Evolutionary conservation across 1,284 basidiomycete genomes (phyloP).

Genomic region (Testicularia cyperi): DNA sequence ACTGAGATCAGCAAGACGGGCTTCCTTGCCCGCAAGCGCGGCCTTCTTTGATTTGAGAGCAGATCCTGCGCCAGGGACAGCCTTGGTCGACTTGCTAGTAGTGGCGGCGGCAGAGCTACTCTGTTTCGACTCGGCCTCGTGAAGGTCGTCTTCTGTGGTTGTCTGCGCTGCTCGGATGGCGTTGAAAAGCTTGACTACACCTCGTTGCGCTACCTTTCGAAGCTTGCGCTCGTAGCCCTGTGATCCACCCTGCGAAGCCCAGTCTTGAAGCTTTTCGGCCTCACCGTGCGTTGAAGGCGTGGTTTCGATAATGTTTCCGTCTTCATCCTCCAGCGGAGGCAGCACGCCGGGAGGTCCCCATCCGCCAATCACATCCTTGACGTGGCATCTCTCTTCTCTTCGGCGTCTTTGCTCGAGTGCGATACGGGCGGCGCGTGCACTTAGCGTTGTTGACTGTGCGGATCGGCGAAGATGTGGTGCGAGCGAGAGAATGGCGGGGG

Average conservation of each 20-base stretch:
- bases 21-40: constrained; percentile 46
- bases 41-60: constrained; percentile 31
- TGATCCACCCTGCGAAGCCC: constrained; percentile 43
- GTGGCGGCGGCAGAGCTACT: constrained; percentile 4
- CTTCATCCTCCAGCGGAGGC: constrained; percentile 30
- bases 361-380: constrained; percentile 56
- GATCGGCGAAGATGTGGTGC: constrained; percentile 53
- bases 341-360: constrained; percentile 56
- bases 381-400: constrained; percentile 50
- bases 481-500: constrained; percentile 54
- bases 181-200: constrained; percentile 60
- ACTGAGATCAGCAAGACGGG: constrained; percentile 50
- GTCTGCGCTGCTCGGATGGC: constrained; percentile 57
- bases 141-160: constrained; percentile 48
- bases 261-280: constrained; percentile 19
- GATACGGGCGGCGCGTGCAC: constrained; percentile 52
- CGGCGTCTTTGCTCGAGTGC: constrained; percentile 48
- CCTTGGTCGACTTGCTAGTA: background rate
- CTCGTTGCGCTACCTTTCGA: constrained; percentile 56
- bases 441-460: constrained; percentile 44
- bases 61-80: background rate
- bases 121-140: constrained; percentile 33
- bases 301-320: constrained; percentile 33
- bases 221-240: constrained; percentile 51
- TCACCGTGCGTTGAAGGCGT: constrained; percentile 10